These are phyloP conservation scores for Stemphylium vesicarium DNA, from an alignment of 2,329 filamentous ascomycete species.

Conservation along the genomic window DNA sequence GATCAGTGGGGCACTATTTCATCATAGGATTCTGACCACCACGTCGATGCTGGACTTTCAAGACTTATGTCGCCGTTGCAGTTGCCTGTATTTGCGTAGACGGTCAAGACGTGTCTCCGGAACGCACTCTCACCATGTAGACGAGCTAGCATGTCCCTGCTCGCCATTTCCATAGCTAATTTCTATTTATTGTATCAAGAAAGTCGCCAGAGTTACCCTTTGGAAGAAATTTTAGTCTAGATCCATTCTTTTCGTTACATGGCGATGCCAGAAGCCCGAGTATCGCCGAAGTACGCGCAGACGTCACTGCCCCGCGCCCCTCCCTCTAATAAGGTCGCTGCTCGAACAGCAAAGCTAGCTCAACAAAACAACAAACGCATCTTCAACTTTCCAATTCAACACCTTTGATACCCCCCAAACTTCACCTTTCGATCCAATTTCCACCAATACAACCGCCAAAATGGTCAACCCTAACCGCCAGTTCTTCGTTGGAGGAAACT, in stretches of 20 bases:
- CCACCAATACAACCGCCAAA: constrained; percentile 57
- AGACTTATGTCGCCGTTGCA: not conserved
- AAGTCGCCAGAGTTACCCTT: constrained; percentile 1
- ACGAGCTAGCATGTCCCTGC: too few species aligned
- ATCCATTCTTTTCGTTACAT: too few species aligned
- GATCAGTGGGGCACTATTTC: constrained; percentile 20
- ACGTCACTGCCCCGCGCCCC: constrained; percentile 29
- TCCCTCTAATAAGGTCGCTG: constrained; percentile 23
- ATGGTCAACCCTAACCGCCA: constrained; percentile 75
- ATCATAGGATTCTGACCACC: not conserved
- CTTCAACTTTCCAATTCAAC: constrained; percentile 1
- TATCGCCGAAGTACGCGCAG: not conserved
- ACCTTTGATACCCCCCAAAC: constrained; percentile 10
- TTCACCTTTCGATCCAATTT: constrained; percentile 7
- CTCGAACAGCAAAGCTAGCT: constrained; percentile 29
- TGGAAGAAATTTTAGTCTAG: not conserved
- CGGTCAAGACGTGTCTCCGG: too few species aligned
- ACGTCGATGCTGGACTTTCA: not conserved
- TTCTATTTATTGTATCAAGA: too few species aligned
- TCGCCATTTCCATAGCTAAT: too few species aligned
- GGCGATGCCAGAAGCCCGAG: too few species aligned
- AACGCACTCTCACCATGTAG: too few species aligned
- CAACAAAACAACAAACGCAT: constrained; percentile 41
- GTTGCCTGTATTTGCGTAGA: not conserved
- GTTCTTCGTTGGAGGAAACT: constrained; percentile 99